phyloP scores from a whole-genome alignment of 306 rosid species.

The Corylus heterophylla region DNA sequence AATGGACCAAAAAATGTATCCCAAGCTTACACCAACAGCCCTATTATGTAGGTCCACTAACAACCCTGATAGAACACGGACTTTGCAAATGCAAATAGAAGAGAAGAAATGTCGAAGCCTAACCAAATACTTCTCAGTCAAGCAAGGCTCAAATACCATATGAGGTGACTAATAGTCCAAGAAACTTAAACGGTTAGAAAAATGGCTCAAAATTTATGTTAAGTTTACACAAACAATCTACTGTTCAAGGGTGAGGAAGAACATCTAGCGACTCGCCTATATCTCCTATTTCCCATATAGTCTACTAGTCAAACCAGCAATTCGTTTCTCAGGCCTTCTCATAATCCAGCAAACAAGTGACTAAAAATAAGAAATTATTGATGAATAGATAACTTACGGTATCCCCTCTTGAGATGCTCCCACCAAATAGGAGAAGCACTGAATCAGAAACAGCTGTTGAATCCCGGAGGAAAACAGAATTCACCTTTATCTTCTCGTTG shows the following conservation, averaged over 20 bases:
- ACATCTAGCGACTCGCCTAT: too few species aligned
- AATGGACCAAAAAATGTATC: not conserved
- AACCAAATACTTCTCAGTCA: not conserved
- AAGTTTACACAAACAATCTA: not conserved
- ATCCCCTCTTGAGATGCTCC: slow-evolving; percentile 70
- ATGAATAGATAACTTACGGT: slow-evolving; percentile 45
- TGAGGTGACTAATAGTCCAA: not conserved
- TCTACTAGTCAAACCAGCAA: not conserved
- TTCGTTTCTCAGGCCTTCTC: not conserved
- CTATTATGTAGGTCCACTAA: not conserved
- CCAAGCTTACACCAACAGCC: slow-evolving; percentile 3
- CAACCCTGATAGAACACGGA: not conserved
- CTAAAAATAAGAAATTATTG: slow-evolving; percentile 10
- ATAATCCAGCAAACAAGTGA: slow-evolving; percentile 3
- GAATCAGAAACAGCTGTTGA: slow-evolving; percentile 94
- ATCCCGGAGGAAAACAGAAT: slow-evolving; percentile 94
- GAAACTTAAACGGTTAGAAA: not conserved
- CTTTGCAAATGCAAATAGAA: slow-evolving; percentile 4
- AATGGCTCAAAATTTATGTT: not conserved
- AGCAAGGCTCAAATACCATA: not conserved
- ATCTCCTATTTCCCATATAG: not conserved
- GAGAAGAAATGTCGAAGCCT: not conserved
- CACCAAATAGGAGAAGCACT: slow-evolving; percentile 84
- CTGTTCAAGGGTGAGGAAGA: too few species aligned
- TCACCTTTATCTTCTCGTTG: slow-evolving; percentile 95